A percentile compares a stretch with the other conserved stretches of the same genome.
Evolutionary conservation across 2,329 filamentous ascomycete genomes (phyloP).

Genomic region (Hirsutella rhossiliensis): DNA sequence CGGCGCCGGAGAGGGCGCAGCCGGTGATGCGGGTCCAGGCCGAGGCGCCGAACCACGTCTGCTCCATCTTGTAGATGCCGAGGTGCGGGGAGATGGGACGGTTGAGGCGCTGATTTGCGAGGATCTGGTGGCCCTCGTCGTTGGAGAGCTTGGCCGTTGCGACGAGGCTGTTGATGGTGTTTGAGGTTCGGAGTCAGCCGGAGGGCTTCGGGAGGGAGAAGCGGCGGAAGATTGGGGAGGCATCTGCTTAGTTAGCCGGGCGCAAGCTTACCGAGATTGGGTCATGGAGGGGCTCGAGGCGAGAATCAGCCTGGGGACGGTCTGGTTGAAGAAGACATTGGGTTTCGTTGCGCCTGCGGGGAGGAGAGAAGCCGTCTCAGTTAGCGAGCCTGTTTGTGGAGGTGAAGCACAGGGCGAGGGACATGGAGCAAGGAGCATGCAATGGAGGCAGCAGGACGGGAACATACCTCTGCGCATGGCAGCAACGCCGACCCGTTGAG

Average conservation of each 20-base stretch:
- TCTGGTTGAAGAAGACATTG: conserved; percentile 33
- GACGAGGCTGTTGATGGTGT: conserved; percentile 27
- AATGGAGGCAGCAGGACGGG: too few relatives aligned
- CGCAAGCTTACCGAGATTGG: conserved; percentile 32
- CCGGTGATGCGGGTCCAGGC: conserved; percentile 79
- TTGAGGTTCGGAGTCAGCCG: background rate
- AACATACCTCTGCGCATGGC: conserved; percentile 44
- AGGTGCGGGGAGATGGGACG: conserved; percentile 82
- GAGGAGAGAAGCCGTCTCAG: background rate
- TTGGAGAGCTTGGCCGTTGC: conserved; percentile 45
- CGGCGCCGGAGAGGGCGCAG: conserved; percentile 51
- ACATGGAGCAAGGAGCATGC: background rate
- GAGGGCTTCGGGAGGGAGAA: too few relatives aligned
- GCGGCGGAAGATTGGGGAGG: background rate
- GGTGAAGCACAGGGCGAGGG: background rate
- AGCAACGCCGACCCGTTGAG: conserved; percentile 44
- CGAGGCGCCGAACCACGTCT: conserved; percentile 69
- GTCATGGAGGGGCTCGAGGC: conserved; percentile 27
- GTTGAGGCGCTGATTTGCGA: conserved; percentile 66
- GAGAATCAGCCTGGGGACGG: conserved; percentile 32
- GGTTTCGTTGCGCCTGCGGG: conserved; percentile 28
- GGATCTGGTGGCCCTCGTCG: conserved; percentile 48
- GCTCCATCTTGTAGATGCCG: conserved; percentile 71
- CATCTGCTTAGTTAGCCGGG: too few relatives aligned
- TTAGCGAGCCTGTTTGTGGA: background rate